A percentile compares a stretch with the other conserved stretches of the same genome.
Conservation (phyloP, 2,329 filamentous ascomycete species). For the Didymella pinodella region DNA sequence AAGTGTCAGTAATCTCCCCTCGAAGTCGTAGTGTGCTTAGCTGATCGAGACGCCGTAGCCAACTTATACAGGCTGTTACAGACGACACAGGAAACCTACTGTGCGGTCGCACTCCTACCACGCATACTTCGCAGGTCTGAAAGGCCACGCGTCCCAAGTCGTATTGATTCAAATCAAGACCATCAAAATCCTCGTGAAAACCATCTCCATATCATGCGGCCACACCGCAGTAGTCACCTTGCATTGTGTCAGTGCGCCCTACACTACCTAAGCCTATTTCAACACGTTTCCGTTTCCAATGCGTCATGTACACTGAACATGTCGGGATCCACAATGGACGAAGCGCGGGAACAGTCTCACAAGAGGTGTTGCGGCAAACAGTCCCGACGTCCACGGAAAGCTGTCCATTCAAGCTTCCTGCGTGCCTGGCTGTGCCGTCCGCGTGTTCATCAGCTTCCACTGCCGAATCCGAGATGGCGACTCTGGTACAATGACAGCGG, state of each 20-base stretch:
- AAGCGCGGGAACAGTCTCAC: not conserved
- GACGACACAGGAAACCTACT: not conserved
- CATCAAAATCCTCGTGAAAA: not conserved
- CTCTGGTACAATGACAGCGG: conserved; percentile 2
- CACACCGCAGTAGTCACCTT: not conserved
- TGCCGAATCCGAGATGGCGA: not conserved
- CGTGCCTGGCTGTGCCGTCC: not conserved
- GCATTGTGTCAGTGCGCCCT: not conserved
- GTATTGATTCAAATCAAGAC: not conserved
- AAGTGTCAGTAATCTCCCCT: not conserved
- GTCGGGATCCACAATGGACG: conserved; percentile 25
- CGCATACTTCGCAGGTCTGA: not conserved
- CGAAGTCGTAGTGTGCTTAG: not conserved
- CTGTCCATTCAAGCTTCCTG: not conserved
- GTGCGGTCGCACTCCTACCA: not conserved
- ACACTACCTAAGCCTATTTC: not conserved
- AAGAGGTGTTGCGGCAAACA: not conserved
- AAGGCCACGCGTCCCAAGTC: not conserved
- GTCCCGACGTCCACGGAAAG: not conserved
- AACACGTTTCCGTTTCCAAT: not conserved
- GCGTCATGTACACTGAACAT: conserved; percentile 32
- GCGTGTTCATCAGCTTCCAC: not conserved
- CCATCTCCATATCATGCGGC: not conserved
- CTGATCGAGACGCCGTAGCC: not conserved
- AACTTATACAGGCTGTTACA: not conserved